A percentile compares a stretch with the other conserved stretches of the same genome.
These are phyloP conservation scores for Piper betle DNA, from an alignment of 164 flowering plant species.

Conservation along the genomic window DNA sequence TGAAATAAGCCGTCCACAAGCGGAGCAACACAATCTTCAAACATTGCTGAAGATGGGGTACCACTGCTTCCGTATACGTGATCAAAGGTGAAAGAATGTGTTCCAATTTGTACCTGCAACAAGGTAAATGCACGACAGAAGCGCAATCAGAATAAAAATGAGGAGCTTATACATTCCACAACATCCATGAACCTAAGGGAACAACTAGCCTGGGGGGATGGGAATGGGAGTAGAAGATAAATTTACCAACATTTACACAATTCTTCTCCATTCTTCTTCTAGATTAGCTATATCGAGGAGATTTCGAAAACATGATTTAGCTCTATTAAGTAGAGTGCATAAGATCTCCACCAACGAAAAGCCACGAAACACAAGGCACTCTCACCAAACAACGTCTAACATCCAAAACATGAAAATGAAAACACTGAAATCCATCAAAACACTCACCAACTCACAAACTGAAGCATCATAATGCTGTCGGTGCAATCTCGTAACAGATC, in stretches of 20 bases:
- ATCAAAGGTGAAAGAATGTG: constrained; percentile 95
- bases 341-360: too few relatives aligned
- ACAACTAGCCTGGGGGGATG: not conserved
- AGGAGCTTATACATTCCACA: not conserved
- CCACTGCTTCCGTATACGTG: constrained; percentile 90
- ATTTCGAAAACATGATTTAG: too few relatives aligned
- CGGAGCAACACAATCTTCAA: constrained; percentile 82
- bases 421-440: not conserved
- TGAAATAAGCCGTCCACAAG: constrained; percentile 95
- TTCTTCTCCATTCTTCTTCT: not conserved
- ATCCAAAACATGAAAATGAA: not conserved
- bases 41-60: constrained; percentile 69
- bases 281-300: not conserved
- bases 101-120: constrained; percentile 80
- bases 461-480: not conserved
- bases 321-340: not conserved
- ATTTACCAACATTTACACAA: not conserved
- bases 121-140: not conserved
- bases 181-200: not conserved
- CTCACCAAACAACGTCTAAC: not conserved
- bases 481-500: not conserved
- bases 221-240: not conserved
- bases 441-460: not conserved
- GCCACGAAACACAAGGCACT: not conserved
- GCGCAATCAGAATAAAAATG: not conserved